These are phyloP conservation scores for Aspergillus sclerotioniger DNA, from an alignment of 495 filamentous ascomycete species.

Conservation along the genomic window DNA sequence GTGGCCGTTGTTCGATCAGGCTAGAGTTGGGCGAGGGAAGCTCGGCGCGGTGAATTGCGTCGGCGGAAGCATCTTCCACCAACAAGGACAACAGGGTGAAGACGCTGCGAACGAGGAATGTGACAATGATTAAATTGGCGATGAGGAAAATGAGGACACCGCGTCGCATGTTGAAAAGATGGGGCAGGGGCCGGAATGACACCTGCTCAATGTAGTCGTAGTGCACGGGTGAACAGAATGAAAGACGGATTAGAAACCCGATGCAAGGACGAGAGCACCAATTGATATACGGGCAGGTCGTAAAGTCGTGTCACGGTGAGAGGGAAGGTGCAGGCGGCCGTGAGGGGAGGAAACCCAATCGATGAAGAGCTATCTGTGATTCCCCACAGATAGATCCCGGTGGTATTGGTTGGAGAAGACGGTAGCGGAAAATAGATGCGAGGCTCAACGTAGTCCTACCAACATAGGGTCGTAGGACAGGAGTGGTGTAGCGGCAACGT, in stretches of 20 bases:
- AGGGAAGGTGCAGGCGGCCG: background rate
- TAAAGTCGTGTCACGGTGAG: constrained; percentile 6
- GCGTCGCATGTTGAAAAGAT: constrained; percentile 55
- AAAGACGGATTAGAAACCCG: background rate
- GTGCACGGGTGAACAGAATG: background rate
- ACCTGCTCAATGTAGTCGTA: constrained; percentile 7
- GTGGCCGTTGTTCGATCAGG: constrained; percentile 55
- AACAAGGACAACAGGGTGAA: constrained; percentile 63
- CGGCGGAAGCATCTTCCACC: constrained; percentile 63
- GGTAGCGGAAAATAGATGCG: background rate
- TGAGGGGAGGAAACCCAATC: background rate
- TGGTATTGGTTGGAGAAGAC: too few species aligned
- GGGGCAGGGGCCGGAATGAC: constrained; percentile 9
- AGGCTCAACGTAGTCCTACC: background rate
- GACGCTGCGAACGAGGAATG: constrained; percentile 59
- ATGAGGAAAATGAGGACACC: constrained; percentile 62
- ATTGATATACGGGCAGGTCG: constrained; percentile 9
- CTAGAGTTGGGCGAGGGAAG: constrained; percentile 63
- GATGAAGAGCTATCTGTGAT: background rate
- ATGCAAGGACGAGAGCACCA: background rate
- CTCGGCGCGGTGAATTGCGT: constrained; percentile 62
- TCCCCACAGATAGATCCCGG: background rate
- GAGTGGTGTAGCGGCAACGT: background rate
- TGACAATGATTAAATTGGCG: constrained; percentile 57
- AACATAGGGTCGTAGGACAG: background rate